Percentiles rank a stretch among this genome's conserved stretches.
phyloP scores from a whole-genome alignment of 75 land plant species.

The Cryptomeria japonica region DNA sequence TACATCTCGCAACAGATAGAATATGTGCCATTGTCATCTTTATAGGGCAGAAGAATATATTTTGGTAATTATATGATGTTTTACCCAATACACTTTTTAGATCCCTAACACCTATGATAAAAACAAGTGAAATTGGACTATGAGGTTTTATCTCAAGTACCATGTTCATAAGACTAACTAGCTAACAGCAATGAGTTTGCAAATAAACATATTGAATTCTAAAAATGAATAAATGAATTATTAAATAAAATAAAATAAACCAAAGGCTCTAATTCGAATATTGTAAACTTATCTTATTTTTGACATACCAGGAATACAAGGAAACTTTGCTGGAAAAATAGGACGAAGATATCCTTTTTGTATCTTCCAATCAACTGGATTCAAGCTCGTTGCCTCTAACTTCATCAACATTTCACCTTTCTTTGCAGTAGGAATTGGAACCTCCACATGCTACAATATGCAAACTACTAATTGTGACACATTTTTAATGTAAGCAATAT shows the following conservation, averaged over 20 bases:
- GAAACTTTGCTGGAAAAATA: conserved; percentile 63
- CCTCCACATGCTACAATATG: conserved; percentile 66
- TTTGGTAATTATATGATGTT: not conserved
- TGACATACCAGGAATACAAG: conserved; percentile 58
- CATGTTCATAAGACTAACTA: not conserved
- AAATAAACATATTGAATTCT: not conserved
- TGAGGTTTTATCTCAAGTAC: not conserved
- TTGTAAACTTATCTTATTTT: not conserved
- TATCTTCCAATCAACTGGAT: conserved; percentile 87
- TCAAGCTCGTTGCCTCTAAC: conserved; percentile 67
- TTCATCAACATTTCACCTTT: conserved; percentile 70
- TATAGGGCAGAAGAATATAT: not conserved
- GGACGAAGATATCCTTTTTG: conserved; percentile 64
- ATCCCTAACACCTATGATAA: not conserved
- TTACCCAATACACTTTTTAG: not conserved
- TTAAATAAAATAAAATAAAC: not conserved
- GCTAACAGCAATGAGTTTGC: not conserved
- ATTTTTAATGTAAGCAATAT: not conserved
- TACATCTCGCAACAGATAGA: not conserved
- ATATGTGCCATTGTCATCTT: not conserved
- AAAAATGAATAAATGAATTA: not conserved
- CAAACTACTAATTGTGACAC: not conserved
- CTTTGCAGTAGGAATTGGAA: conserved; percentile 68
- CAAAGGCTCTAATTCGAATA: not conserved
- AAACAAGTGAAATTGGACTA: not conserved